Percentiles rank a stretch among this genome's conserved stretches.
Evolutionary conservation across 371 early-diverging fungal species (phyloP).

Genomic region (Capniomyces stellatus): DNA sequence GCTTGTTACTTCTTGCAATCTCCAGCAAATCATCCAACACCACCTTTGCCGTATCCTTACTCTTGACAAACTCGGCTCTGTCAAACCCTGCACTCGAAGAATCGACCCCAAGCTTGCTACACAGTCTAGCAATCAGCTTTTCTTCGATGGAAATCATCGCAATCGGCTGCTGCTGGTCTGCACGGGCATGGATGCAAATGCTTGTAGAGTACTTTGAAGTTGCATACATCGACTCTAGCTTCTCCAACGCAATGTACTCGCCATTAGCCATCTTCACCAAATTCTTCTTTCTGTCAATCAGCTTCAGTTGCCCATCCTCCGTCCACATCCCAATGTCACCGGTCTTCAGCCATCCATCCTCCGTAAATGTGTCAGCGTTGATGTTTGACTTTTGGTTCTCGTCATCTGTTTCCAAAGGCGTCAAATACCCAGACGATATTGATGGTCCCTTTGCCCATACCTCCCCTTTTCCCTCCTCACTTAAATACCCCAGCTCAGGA

Average conservation of each 20-base stretch:
- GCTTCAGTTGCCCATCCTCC: constrained; percentile 42
- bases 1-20: constrained; percentile 30
- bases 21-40: constrained; percentile 22
- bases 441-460: constrained; percentile 70
- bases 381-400: constrained; percentile 29
- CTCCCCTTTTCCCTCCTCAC: constrained; percentile 64
- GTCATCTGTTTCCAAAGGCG: constrained; percentile 29
- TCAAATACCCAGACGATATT: constrained; percentile 54
- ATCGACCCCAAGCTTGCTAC: constrained; percentile 8
- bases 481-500: constrained; percentile 53
- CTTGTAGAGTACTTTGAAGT: constrained; percentile 53
- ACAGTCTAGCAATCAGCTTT: constrained; percentile 11
- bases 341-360: constrained; percentile 85
- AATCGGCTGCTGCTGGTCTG: constrained; percentile 20
- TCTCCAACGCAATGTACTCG: constrained; percentile 95
- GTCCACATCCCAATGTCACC: constrained; percentile 84
- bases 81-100: constrained; percentile 4
- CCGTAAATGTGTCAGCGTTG: constrained; percentile 38
- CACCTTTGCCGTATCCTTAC: constrained; percentile 6
- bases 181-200: constrained; percentile 72
- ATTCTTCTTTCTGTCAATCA: constrained; percentile 78
- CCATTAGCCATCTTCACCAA: constrained; percentile 79
- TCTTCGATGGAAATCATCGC: constrained; percentile 20
- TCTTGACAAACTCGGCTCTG: constrained; percentile 10
- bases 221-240: constrained; percentile 86